phyloP scores from a whole-genome alignment of 257 asterid species.

The Solanum chilense region DNA sequence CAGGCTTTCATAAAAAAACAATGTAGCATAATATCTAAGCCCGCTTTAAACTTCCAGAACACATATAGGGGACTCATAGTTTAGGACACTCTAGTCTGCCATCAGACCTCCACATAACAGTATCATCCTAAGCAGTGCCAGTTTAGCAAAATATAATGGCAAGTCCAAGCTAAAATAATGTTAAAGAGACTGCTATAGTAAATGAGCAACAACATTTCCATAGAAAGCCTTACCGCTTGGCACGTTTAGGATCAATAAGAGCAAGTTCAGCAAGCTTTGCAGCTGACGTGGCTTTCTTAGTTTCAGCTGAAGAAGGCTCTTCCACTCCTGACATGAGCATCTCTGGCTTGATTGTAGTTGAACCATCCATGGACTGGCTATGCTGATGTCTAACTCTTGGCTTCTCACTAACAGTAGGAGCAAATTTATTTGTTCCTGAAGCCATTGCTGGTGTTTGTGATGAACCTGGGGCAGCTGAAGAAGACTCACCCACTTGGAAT shows the following conservation, averaged over 20 bases:
- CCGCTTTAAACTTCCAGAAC: not conserved
- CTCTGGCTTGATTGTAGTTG: conserved; percentile 73
- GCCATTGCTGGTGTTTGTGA: conserved; percentile 23
- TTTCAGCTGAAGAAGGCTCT: conserved; percentile 60
- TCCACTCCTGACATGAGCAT: conserved; percentile 73
- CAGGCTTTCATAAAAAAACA: not conserved
- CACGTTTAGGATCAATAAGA: conserved; percentile 91
- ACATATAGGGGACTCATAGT: not conserved
- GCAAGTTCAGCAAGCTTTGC: conserved; percentile 99
- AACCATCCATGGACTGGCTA: conserved; percentile 99
- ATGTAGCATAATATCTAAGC: not conserved
- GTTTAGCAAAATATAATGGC: not conserved
- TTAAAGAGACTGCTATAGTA: not conserved
- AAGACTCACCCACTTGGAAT: conserved; percentile 57
- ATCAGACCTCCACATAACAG: not conserved
- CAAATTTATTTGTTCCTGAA: conserved; percentile 22
- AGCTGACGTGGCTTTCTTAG: conserved; percentile 88
- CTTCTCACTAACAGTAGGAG: conserved; percentile 28
- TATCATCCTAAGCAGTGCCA: not conserved
- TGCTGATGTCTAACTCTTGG: conserved; percentile 89
- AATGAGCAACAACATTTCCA: not conserved
- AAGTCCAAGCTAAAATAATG: not conserved
- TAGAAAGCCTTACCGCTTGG: conserved; percentile 57
- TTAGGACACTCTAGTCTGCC: not conserved
- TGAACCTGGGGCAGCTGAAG: conserved; percentile 33